These are phyloP conservation scores for Leccinum variicolor DNA, from an alignment of 768 basidiomycete species.

Conservation along the genomic window DNA sequence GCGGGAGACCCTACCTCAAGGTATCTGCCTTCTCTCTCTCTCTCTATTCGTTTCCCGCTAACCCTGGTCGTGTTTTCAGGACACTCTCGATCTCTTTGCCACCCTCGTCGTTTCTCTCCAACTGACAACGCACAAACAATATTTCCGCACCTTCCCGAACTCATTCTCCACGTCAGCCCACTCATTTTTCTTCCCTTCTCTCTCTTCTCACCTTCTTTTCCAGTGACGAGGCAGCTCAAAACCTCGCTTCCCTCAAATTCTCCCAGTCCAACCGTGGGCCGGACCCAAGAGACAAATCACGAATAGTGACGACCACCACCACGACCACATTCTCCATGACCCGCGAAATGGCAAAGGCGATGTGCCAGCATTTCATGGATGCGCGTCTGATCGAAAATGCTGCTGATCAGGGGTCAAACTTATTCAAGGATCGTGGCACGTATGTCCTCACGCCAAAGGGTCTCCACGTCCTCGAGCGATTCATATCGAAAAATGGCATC, in stretches of 20 bases:
- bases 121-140: constrained; percentile 86
- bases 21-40: constrained; percentile 36
- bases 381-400: constrained; percentile 97
- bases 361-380: constrained; percentile 99
- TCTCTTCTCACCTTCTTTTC: constrained; percentile 11
- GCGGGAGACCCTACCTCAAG: constrained; percentile 92
- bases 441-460: constrained; percentile 97
- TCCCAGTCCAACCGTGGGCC: constrained; percentile 98
- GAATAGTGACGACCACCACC: constrained; percentile 98
- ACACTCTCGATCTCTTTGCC: constrained; percentile 96
- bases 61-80: constrained; percentile 44
- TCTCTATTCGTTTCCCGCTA: constrained; percentile 5
- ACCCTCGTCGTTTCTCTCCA: constrained; percentile 93
- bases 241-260: constrained; percentile 94
- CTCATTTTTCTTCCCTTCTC: constrained; percentile 2
- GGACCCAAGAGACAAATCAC: constrained; percentile 96
- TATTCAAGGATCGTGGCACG: constrained; percentile 97
- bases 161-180: constrained; percentile 88
- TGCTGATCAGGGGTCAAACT: constrained; percentile 78
- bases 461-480: constrained; percentile 97
- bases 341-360: constrained; percentile 98
- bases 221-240: constrained; percentile 93
- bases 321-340: constrained; percentile 99
- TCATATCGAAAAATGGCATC: constrained; percentile 99
- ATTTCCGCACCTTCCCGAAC: constrained; percentile 92